Base-by-base conservation (phyloP, 2,329 filamentous ascomycete species). In the Sordariomycetes sp. region DNA sequence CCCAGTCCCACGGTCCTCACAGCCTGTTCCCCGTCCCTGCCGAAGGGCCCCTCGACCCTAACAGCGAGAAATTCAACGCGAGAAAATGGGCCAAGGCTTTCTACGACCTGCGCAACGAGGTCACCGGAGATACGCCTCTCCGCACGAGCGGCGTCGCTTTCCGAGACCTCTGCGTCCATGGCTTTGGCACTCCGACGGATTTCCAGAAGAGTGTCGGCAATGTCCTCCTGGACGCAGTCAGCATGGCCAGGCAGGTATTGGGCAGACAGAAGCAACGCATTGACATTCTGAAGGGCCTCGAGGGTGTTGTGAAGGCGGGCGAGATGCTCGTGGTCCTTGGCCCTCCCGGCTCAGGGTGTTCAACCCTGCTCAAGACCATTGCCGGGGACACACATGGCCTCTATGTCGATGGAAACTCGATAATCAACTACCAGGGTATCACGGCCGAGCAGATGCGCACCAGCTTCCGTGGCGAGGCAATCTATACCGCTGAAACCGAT, bases 401-500 rank as follows among this genome's bases (percentile, higher is more conserved):
- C 60, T 76, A 77, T 59, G 73, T 87, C 5, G 78, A 82, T 22
- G 67, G 80, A 15, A 71, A 72, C 17, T 79, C 80, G 0, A 73
- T 80, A 53, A 71, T 87, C 59, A 85, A 87, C 66, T 88, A 87
- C 62, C 79, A 85, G 62, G 76, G 76, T 61, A 77, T 81, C 60
- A 72, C 74, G 3, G 73, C 80, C 54, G 67, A 80, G 58, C 72
- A 81, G 62, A 85, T 86, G 78, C 64, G 76, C 73, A 25, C 74
- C 76, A 61, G n/a, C n/a, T 64, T 64, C 58, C 56, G 60, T 80
- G 82, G 83, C 53, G 82, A 86, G 65, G 79, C 80, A 39, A 85
- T 86, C 62, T 86, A 85, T 66, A 84, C 80, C 0, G 81, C 81
- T 48, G 82, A 85, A 66, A 80, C 82, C 17, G 84, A 86, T 63